Conservation (phyloP, 2,329 filamentous ascomycete genomes). For the Alternaria ventricosa region DNA sequence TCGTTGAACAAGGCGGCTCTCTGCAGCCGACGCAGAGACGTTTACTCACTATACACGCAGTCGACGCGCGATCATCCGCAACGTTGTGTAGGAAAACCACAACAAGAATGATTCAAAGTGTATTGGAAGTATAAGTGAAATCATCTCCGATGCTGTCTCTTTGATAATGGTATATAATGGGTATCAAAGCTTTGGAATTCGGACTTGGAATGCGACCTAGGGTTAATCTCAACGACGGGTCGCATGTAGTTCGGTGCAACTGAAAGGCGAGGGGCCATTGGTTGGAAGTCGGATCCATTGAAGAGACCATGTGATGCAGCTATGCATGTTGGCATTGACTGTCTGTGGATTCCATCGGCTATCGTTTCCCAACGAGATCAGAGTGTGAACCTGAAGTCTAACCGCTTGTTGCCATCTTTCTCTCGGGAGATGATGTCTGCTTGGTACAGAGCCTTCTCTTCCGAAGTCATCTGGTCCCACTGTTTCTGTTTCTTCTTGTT, state of each 20-base stretch:
- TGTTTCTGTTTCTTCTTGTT: slow-evolving; percentile 49
- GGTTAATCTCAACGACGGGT: neutral
- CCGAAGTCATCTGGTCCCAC: slow-evolving; percentile 59
- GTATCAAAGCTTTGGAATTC: neutral
- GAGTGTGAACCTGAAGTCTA: slow-evolving; percentile 50
- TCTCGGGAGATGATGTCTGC: slow-evolving; percentile 39
- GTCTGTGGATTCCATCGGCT: neutral
- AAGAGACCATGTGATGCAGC: neutral
- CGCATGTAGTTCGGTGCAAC: neutral
- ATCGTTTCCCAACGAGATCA: slow-evolving; percentile 7
- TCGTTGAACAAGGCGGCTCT: neutral
- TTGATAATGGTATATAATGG: neutral
- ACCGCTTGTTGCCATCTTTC: slow-evolving; percentile 47
- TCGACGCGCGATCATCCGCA: neutral
- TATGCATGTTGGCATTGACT: neutral
- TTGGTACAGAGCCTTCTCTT: slow-evolving; percentile 59
- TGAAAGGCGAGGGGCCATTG: neutral
- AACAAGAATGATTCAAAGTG: neutral
- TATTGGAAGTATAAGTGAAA: neutral
- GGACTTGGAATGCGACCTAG: neutral
- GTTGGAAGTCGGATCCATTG: neutral
- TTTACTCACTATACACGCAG: neutral
- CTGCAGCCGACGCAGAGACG: neutral
- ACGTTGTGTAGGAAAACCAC: neutral
- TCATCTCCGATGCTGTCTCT: too few relatives aligned